A percentile compares a stretch with the other conserved stretches of the same genome.
Conservation (phyloP, 345 rosid genomes). For the Salix dunnii region DNA sequence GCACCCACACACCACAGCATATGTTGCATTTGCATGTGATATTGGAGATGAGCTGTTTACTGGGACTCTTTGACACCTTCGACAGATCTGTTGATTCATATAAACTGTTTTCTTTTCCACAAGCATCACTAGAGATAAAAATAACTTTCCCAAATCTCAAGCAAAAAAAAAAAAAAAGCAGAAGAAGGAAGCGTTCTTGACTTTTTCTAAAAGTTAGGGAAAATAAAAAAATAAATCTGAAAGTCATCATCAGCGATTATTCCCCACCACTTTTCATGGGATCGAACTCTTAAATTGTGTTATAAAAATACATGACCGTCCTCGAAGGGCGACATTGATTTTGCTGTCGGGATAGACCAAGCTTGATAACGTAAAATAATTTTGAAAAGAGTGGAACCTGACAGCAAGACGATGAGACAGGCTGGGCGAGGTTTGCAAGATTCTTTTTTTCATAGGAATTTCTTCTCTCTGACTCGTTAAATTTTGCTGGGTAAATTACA, state of each 20-base stretch:
- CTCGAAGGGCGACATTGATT: conserved; percentile 36
- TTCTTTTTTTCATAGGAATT: background rate
- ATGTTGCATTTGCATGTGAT: too few relatives aligned
- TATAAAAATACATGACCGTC: conserved; percentile 1
- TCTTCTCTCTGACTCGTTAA: background rate
- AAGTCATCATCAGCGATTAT: too few relatives aligned
- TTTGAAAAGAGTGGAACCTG: conserved; percentile 33
- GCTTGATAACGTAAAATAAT: conserved; percentile 24
- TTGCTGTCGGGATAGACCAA: conserved; percentile 28
- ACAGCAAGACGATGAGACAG: conserved; percentile 25
- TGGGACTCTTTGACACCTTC: too few relatives aligned
- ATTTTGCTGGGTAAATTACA: background rate
- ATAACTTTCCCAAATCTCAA: too few relatives aligned
- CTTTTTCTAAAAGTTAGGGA: too few relatives aligned
- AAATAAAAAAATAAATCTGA: background rate
- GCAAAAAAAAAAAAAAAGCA: too few relatives aligned
- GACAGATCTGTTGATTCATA: too few relatives aligned
- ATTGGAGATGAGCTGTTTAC: too few relatives aligned
- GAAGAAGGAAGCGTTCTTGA: too few relatives aligned
- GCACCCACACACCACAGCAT: too few relatives aligned
- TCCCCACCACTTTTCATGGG: background rate
- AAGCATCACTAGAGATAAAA: too few relatives aligned
- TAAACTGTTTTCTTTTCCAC: too few relatives aligned
- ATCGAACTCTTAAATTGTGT: background rate
- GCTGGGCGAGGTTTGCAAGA: conserved; percentile 24